phyloP scores from a whole-genome alignment of 2,329 filamentous ascomycete genomes.

The Diplodia mutila region DNA sequence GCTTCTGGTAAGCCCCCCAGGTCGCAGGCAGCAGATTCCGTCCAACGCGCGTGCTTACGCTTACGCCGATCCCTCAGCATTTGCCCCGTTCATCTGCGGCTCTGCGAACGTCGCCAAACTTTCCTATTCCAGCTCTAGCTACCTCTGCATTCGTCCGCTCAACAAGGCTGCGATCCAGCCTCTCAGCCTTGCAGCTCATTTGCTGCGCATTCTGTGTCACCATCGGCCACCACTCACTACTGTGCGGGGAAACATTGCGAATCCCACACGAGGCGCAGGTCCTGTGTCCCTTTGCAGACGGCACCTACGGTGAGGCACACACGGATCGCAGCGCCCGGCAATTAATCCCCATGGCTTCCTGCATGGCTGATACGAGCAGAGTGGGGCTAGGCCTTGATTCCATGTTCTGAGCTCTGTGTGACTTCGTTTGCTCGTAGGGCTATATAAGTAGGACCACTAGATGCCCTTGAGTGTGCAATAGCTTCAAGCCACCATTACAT shows the following conservation, averaged over 20 bases:
- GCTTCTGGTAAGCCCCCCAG: too few relatives aligned
- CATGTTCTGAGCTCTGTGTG: too few relatives aligned
- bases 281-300: background rate
- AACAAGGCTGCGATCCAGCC: background rate
- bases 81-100: background rate
- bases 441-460: too few relatives aligned
- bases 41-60: too few relatives aligned
- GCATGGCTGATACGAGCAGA: background rate
- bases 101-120: background rate
- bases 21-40: too few relatives aligned
- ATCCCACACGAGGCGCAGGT: too few relatives aligned
- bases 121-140: background rate
- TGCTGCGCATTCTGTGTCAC: background rate
- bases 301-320: background rate
- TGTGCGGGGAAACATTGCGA: background rate
- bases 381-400: too few relatives aligned
- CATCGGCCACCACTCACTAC: background rate
- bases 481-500: too few relatives aligned
- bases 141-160: background rate
- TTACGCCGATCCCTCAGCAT: conserved; percentile 6
- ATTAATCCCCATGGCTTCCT: background rate
- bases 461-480: too few relatives aligned
- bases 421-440: too few relatives aligned
- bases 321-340: background rate
- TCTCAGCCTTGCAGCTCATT: background rate